Evolutionary conservation across 768 basidiomycete genomes (phyloP).

Genomic region (Amanita jacksonii): DNA sequence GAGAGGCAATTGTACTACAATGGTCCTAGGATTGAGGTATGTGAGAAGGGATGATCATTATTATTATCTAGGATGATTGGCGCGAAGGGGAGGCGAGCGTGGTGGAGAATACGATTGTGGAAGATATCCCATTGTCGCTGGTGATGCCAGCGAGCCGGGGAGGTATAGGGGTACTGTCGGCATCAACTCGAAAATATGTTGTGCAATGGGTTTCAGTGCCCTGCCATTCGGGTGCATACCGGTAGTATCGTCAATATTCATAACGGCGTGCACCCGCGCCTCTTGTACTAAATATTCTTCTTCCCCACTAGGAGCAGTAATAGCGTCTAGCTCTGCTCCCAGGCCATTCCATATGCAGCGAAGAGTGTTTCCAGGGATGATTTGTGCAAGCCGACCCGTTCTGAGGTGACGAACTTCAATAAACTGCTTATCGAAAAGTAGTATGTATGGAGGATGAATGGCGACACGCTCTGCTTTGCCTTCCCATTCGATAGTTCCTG

Average conservation of each 20-base stretch:
- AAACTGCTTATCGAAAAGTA: slow-evolving; percentile 83
- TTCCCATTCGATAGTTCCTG: slow-evolving; percentile 87
- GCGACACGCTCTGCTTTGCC: slow-evolving; percentile 84
- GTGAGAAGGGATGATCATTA: slow-evolving; percentile 6
- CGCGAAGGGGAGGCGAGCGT: slow-evolving; percentile 38
- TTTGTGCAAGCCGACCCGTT: slow-evolving; percentile 71
- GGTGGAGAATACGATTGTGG: slow-evolving; percentile 45
- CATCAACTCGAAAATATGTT: slow-evolving; percentile 72
- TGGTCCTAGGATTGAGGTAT: too few relatives aligned
- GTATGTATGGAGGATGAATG: slow-evolving; percentile 80
- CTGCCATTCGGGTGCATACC: slow-evolving; percentile 31
- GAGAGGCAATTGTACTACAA: too few relatives aligned
- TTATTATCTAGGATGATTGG: slow-evolving; percentile 17
- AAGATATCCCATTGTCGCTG: slow-evolving; percentile 43
- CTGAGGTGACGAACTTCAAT: slow-evolving; percentile 84
- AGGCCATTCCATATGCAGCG: slow-evolving; percentile 74
- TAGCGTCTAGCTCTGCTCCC: slow-evolving; percentile 27
- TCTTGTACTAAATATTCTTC: slow-evolving; percentile 43
- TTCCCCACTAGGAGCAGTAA: slow-evolving; percentile 1
- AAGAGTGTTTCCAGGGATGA: slow-evolving; percentile 73
- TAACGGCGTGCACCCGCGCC: slow-evolving; percentile 80
- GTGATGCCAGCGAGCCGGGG: slow-evolving; percentile 29
- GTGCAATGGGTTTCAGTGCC: slow-evolving; percentile 43
- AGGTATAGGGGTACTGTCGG: slow-evolving; percentile 59
- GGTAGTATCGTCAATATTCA: too few relatives aligned